Evolutionary conservation across 495 filamentous ascomycete species (phyloP), one percentile per base, ranked within the genome.

Genomic region (Penicillium desertorum): DNA sequence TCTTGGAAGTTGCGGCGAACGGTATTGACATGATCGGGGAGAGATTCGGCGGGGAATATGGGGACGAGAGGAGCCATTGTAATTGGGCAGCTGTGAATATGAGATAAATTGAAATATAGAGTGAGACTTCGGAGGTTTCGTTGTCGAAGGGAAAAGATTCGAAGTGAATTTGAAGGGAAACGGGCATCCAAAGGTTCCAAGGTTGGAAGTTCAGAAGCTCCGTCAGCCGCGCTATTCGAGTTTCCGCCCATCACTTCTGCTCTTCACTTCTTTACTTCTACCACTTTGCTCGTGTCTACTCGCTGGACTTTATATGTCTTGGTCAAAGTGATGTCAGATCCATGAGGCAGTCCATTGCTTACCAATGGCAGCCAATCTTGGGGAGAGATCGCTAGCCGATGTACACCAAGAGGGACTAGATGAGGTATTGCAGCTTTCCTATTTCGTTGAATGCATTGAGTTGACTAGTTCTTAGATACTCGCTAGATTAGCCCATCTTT

Each of bases 331-430:
- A 71, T 56, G 62, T 44, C 41, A 46, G 51, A 48, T 64, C 25
- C 59, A 60, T 63, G 57, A 66, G 23, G 32, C 30, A 30, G 56
- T 29, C 19, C 23, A 34, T 42, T 50, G 48, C 46, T 30, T 16
- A 32, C 43, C 47, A 17, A 76, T 78, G 73, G 72, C 73, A 51
- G 71, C 72, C 36, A 69, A 61, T 54, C 69, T 78, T 22, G 91
- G 91, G 30, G 79, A 78, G 54, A 79, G 79, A 55, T 65, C 93
- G 65, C 72, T 95, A 39, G 71, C 64, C 22, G 86, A 90, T 63
- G 78, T 90, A 46, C 79, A 85, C 58, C 83, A 84, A 67, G 81
- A 81, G 56, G 74, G 77, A 50, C 72, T 93, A 51, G 80, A 86
- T 65, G 80, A 88, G 80, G 88, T 90, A 75, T 43, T 43, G 37